Evolutionary conservation across 805 yeast species (phyloP).

Genomic region (Candida xyloterini): DNA sequence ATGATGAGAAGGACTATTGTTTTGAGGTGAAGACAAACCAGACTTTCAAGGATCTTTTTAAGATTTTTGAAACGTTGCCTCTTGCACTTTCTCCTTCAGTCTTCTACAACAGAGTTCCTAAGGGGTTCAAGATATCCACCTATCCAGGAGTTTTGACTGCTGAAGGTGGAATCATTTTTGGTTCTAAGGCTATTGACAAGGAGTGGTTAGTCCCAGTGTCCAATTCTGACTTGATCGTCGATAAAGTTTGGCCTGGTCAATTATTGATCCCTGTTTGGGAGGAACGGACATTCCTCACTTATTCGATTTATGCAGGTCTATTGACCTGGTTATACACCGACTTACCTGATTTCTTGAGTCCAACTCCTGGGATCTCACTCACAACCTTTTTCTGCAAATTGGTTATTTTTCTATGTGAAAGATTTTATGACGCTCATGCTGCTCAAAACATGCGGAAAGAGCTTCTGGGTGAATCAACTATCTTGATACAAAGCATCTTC

Average conservation of each 20-base stretch:
- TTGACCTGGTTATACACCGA: conserved; percentile 86
- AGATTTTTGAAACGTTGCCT: conserved; percentile 65
- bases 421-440: conserved; percentile 38
- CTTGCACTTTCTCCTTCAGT: conserved; percentile 76
- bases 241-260: conserved; percentile 86
- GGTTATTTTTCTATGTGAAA: conserved; percentile 27
- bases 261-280: conserved; percentile 74
- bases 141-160: conserved; percentile 82
- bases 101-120: conserved; percentile 64
- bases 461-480: conserved; percentile 37
- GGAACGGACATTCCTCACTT: conserved; percentile 41
- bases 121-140: conserved; percentile 57
- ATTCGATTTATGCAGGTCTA: conserved; percentile 39
- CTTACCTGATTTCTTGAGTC: conserved; percentile 82
- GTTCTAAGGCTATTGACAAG: conserved; percentile 50
- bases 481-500: conserved; percentile 59
- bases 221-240: conserved; percentile 50
- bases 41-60: conserved; percentile 55
- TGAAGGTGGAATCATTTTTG: conserved; percentile 76
- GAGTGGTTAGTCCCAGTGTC: conserved; percentile 45
- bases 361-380: conserved; percentile 87
- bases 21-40: conserved; percentile 64
- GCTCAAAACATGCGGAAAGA: conserved; percentile 52
- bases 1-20: conserved; percentile 84
- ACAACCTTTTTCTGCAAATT: conserved; percentile 53